Conservation (phyloP, 345 rosid genomes). For the Toxicodendron radicans region DNA sequence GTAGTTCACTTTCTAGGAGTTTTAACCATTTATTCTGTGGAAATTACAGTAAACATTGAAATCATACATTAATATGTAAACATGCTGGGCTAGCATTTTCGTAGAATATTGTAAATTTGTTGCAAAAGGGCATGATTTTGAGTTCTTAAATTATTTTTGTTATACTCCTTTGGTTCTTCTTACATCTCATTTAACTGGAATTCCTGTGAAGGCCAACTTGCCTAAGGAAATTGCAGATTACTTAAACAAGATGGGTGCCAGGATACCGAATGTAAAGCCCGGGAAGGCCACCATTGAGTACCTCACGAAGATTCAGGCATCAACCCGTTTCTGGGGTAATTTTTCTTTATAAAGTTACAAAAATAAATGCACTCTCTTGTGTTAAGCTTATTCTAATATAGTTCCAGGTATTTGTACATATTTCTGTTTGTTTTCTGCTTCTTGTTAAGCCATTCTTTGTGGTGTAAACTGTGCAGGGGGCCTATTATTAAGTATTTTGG, state of each 20-base stretch:
- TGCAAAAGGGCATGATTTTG: background rate
- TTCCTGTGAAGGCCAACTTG: slow-evolving; percentile 73
- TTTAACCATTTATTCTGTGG: background rate
- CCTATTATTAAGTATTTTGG: slow-evolving; percentile 73
- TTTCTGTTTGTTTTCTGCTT: slow-evolving; percentile 2
- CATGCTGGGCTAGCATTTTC: no score
- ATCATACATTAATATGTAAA: background rate
- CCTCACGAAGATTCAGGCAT: slow-evolving; percentile 82
- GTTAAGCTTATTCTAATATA: slow-evolving; percentile 7
- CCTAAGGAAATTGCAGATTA: slow-evolving; percentile 96
- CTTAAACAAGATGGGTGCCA: slow-evolving; percentile 97
- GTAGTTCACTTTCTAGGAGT: background rate
- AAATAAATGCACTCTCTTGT: background rate
- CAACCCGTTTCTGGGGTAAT: slow-evolving; percentile 97
- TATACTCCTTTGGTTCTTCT: background rate
- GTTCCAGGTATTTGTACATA: slow-evolving; percentile 1
- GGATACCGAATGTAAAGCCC: slow-evolving; percentile 90
- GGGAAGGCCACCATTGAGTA: slow-evolving; percentile 92
- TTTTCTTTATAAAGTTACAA: background rate
- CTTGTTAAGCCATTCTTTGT: background rate
- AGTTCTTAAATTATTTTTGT: background rate
- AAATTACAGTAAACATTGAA: background rate
- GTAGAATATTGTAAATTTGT: no score
- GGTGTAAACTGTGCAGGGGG: slow-evolving; percentile 57
- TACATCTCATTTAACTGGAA: slow-evolving; percentile 15